Evolutionary conservation across 2,329 filamentous ascomycete species (phyloP), one percentile per base, ranked within the genome.

Genomic region (Pyrenochaeta sp.): DNA sequence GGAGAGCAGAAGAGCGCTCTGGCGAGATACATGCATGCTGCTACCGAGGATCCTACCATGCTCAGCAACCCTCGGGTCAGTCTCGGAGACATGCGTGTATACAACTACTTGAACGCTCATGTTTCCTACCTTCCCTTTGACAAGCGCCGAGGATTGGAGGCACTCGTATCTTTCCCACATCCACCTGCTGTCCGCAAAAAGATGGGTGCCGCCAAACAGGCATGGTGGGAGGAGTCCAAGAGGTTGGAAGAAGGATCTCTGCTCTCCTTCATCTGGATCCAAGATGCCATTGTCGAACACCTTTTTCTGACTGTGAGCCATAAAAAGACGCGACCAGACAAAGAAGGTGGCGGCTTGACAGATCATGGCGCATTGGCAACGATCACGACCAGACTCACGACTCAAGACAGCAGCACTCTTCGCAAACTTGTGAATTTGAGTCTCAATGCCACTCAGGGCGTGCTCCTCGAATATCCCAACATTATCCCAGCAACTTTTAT

Each of bases 161-260:
- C 39, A 7, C 35, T 58, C 1, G 37, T 68, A 4, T 49, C 51
- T 0, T 69, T 70, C n/a, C 21, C 28, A 0, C 60, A 65, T 23
- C 62, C 53, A 9, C 17, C 10, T 2, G 7, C 6, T 2, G n/a
- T 63, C 4, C 61, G 44, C 6, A 42, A 22, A 3, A 58, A 50
- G 34, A 31, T 41, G 8, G 30, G 22, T 3, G 9, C 0, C 4
- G 49, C 59, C n/a, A 53, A 49, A n/a, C 35, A 15, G 1, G 48
- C 37, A 19, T 71, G 61, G 66, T 68, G 63, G 67, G 51, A 60
- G 10, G 64, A 68, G 1, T 63, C 58, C 0, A 59, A 44, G 11
- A 50, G 61, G 13, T 36, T 70, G 0, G 44, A 51, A 6, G 41
- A 54, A 9, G 66, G 63, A 1, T 44, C 57, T 13, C 48, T 70